phyloP scores from a whole-genome alignment of 164 flowering plant genomes.

The Sedum album region DNA sequence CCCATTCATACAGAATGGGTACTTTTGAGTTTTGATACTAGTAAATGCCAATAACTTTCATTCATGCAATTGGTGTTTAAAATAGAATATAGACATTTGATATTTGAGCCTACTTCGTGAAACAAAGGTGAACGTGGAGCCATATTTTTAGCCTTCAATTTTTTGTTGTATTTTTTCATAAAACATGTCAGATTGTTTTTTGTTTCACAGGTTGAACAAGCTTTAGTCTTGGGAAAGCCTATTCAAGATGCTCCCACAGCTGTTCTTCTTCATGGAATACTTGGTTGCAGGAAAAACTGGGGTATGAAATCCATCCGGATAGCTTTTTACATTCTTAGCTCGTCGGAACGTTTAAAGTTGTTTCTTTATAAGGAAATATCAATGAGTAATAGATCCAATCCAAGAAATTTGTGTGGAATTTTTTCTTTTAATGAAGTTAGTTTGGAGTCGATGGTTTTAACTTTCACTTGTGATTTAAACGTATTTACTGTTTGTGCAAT shows the following conservation, averaged over 20 bases:
- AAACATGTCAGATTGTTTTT: background rate
- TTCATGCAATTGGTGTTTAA: background rate
- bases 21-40: no score
- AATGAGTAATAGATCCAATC: no score
- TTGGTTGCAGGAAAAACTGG: constrained; percentile 96
- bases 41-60: background rate
- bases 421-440: background rate
- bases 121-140: background rate
- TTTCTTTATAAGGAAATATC: no score
- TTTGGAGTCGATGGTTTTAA: background rate
- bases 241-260: constrained; percentile 81
- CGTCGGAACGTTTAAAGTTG: no score
- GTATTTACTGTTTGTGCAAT: background rate
- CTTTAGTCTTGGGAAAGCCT: constrained; percentile 43
- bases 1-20: background rate
- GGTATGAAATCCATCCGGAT: constrained; percentile 31
- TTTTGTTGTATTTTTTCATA: background rate
- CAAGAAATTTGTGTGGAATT: background rate
- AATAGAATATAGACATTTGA: background rate
- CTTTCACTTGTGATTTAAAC: background rate
- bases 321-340: no score
- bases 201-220: constrained; percentile 68
- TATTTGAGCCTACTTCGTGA: background rate
- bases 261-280: constrained; percentile 91
- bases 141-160: background rate